Base-by-base conservation (phyloP, 805 yeast genomes). In the Torulaspora indica region DNA sequence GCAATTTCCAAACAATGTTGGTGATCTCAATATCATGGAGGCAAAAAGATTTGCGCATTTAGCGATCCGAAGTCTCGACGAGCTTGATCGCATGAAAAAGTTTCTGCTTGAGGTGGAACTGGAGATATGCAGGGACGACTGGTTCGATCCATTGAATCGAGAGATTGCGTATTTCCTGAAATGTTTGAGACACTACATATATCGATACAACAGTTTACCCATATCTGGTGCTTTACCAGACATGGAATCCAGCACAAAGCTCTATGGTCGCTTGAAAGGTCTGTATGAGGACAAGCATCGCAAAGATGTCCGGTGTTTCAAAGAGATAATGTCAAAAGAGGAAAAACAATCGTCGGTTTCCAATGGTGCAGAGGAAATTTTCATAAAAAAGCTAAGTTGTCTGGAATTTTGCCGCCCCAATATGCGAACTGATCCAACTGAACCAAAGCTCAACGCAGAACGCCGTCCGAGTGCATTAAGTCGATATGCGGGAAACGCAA, bases 221-320 rank as follows among this genome's bases (percentile, higher is more conserved):
- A 28, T 46, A 8, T 29, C 46, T n/a, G 36, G 43, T 18, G 32
- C 41, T 8, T 24, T 47, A 13, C 48, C 51, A 3, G 51, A 47
- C 25, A 91, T 91, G 96, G 83, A 85, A 15, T 77, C 95, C 0
- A 78, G 80, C 48, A 82, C 96, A 0, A 62, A 65, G 7, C 70
- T 70, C 43, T 91, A 85, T 60, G 69, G 82, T 2, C 61, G 56
- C 7, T 63, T 91, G 29, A 84, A 81, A 58, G 56, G 56, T 0
- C 53, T 87, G 3, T 91, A 86, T 57, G 61, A 72, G 13, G 65
- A 59, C 1, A 47, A 38, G 38, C 82, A 82, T 55, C 13, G n/a
- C 10, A 31, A 22, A 12, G 47, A 43, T 18, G 3, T 34, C 15
- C 13, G 7, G 12, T 20, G 13, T 22, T 43, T 43, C 12, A 31